Base-by-base conservation (phyloP, 257 asterid species). In the Salvia miltiorrhiza region DNA sequence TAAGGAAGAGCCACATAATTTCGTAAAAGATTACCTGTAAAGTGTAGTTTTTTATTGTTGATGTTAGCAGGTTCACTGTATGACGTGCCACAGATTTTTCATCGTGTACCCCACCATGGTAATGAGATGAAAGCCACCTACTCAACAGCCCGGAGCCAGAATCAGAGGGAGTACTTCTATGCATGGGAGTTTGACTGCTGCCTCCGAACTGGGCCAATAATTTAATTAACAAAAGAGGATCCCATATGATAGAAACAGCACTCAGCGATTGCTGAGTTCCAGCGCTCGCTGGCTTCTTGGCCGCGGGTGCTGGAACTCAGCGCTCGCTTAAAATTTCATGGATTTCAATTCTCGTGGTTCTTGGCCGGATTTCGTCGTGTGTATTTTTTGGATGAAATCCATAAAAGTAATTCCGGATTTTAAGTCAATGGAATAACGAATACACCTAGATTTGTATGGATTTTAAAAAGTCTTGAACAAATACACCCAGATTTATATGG, bases 51-150 rank as follows among this genome's bases (percentile, higher is more conserved):
- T 89, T 89, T 69, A 89, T 89, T 30, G 96, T 89, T 26, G 96
- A 89, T 65, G 96, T 89, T 71, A 89, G 84, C 59, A 89, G 83
- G 79, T 89, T 89, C 55, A 89, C 93, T 2, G 93, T 88, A 79
- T 83, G 93, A 35, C 81, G 92, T 67, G 93, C 95, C 70, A 78
- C 90, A 43, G 93, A 55, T 83, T 81, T 87, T 83, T 84, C 92
- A 67, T 85, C 90, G 44, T 84, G 86, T 77, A 86, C 91, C 57
- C 90, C 90, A 39, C 96, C 95, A 81, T 89, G 96, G 80, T 89
- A 89, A 81, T 89, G 96, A 72, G 96, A 85, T 63, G 96, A 89
- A 52, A 89, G 95, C 95, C 92, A 89, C 54, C 96, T 87, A 79
- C 95, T 84, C 80, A 89, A 78, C 58, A 89, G 72, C 62, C 96